These are phyloP conservation scores for Podila epicladia DNA, from an alignment of 192 early-diverging fungal genomes.

Conservation along the genomic window DNA sequence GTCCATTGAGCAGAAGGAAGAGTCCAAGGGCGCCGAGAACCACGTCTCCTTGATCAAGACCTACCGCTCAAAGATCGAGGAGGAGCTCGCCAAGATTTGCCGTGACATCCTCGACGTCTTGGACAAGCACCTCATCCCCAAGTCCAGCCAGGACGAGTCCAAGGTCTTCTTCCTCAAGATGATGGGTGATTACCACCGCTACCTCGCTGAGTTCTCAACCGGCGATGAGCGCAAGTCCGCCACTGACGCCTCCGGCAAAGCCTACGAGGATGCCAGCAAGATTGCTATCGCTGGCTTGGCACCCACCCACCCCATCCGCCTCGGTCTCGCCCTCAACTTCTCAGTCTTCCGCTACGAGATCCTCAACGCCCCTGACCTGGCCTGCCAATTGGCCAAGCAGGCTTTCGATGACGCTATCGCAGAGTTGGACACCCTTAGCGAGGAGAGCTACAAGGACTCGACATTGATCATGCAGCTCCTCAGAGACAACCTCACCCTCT, in stretches of 20 bases:
- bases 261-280: constrained; percentile 96
- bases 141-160: constrained; percentile 94
- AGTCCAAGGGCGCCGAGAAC: constrained; percentile 87
- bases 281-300: constrained; percentile 94
- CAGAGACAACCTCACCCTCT: constrained; percentile 98
- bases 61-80: constrained; percentile 96
- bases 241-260: constrained; percentile 85
- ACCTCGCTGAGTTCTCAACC: constrained; percentile 96
- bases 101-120: constrained; percentile 94
- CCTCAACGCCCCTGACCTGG: constrained; percentile 96
- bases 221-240: constrained; percentile 87
- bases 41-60: constrained; percentile 95
- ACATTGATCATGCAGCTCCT: constrained; percentile 99
- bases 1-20: constrained; percentile 99
- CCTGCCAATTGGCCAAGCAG: constrained; percentile 95
- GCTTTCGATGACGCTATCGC: constrained; percentile 99
- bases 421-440: constrained; percentile 97
- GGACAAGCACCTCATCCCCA: constrained; percentile 89
- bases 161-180: constrained; percentile 99
- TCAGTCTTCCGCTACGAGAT: constrained; percentile 99
- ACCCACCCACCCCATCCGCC: constrained; percentile 98
- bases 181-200: constrained; percentile 99
- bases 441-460: constrained; percentile 94
- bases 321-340: constrained; percentile 98
- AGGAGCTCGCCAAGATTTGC: constrained; percentile 95